phyloP scores from a whole-genome alignment of 2,329 filamentous ascomycete genomes.

The Fusarium tricinctum region DNA sequence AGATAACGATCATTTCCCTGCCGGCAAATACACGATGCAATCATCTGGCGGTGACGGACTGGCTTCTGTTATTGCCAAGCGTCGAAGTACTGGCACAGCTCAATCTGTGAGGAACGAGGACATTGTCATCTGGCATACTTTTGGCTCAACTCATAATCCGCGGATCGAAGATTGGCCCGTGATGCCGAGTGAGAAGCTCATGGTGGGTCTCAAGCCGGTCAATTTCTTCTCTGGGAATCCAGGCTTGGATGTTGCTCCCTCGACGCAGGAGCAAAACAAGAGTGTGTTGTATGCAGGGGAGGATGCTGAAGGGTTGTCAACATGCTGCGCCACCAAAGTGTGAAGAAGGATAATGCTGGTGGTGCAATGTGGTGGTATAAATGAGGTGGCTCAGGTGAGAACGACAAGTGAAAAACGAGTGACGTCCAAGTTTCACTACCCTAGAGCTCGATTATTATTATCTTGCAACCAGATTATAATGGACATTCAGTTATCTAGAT shows the following conservation, averaged over 20 bases:
- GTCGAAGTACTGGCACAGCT: slow-evolving; percentile 46
- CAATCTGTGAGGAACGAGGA: slow-evolving; percentile 63
- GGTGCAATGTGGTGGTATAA: not conserved
- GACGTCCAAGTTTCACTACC: too few relatives aligned
- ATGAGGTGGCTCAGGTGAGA: not conserved
- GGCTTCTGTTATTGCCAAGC: slow-evolving; percentile 49
- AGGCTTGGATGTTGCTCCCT: slow-evolving; percentile 63
- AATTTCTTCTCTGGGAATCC: slow-evolving; percentile 69
- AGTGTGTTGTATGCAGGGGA: slow-evolving; percentile 49
- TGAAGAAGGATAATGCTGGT: not conserved
- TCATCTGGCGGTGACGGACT: slow-evolving; percentile 60
- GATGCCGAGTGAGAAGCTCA: slow-evolving; percentile 73
- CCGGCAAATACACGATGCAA: slow-evolving; percentile 62
- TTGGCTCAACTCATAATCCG: slow-evolving; percentile 74
- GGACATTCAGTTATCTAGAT: too few relatives aligned
- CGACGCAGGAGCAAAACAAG: slow-evolving; percentile 53
- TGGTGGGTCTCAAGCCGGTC: slow-evolving; percentile 64
- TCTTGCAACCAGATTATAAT: too few relatives aligned
- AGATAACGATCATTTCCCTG: slow-evolving; percentile 60
- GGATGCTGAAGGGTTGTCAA: not conserved
- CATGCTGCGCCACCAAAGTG: not conserved
- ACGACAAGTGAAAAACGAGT: too few relatives aligned
- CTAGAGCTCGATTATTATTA: too few relatives aligned
- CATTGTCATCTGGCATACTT: slow-evolving; percentile 70
- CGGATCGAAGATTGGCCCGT: slow-evolving; percentile 77